Conservation (phyloP, 208 protist genomes). For the Lotmaria passim region DNA sequence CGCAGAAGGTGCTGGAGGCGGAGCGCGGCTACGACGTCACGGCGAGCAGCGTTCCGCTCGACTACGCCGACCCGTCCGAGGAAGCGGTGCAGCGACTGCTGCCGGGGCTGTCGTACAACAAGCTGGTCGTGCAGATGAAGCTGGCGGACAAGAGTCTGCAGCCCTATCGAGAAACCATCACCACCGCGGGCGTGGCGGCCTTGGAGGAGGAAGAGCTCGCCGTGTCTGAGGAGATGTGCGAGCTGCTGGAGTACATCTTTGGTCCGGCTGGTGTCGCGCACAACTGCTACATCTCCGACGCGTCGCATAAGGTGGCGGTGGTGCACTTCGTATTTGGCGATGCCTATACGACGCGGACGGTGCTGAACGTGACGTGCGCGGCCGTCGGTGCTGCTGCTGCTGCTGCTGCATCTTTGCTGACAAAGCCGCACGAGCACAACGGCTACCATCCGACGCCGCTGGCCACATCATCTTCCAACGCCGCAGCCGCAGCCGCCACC, state of each 20-base stretch:
- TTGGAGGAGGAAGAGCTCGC: background rate
- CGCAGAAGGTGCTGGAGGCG: conserved; percentile 29
- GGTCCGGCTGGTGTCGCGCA: conserved; percentile 29
- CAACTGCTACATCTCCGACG: conserved; percentile 20
- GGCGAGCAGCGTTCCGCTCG: conserved; percentile 37
- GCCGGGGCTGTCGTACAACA: conserved; percentile 39
- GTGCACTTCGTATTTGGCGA: conserved; percentile 80
- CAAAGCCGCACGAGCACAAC: background rate
- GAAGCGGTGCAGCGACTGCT: conserved; percentile 35
- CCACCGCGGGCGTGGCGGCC: conserved; percentile 3
- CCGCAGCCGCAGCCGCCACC: background rate
- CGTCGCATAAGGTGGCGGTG: conserved; percentile 42
- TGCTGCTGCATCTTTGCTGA: background rate
- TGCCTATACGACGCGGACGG: conserved; percentile 69
- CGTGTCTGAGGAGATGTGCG: conserved; percentile 20
- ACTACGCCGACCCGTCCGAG: conserved; percentile 53
- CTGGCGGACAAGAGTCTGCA: conserved; percentile 22
- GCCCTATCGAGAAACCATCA: conserved; percentile 36
- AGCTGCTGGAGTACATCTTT: conserved; percentile 30
- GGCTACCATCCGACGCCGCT: conserved; percentile 6
- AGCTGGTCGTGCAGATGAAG: conserved; percentile 33
- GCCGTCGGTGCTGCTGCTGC: background rate
- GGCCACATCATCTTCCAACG: background rate
- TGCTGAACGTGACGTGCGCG: conserved; percentile 27
- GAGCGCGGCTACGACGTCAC: conserved; percentile 28